Percentiles rank a stretch among this genome's conserved stretches.
Evolutionary conservation across 306 rosid species (phyloP).

Genomic region (Spatholobus suberectus): DNA sequence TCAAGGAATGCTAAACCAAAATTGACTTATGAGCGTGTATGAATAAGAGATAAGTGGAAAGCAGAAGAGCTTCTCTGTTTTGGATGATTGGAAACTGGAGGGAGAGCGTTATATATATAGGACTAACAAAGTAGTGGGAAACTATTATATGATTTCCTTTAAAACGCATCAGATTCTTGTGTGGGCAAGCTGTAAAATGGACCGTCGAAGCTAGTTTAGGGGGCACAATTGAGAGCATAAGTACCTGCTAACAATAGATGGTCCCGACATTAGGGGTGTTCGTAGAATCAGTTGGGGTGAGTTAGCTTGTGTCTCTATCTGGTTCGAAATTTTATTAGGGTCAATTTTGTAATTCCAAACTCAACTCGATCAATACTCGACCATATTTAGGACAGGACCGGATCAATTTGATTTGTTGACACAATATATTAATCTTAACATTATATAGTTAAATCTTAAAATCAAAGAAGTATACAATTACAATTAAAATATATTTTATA

Average conservation of each 20-base stretch:
- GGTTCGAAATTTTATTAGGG: too few relatives aligned
- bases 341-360: too few relatives aligned
- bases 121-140: conserved; percentile 17
- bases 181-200: conserved; percentile 36
- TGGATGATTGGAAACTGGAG: background rate
- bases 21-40: background rate
- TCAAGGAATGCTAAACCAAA: conserved; percentile 22
- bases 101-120: background rate
- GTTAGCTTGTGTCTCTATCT: too few relatives aligned
- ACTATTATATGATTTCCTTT: background rate
- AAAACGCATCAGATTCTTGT: conserved; percentile 24
- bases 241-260: background rate
- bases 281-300: too few relatives aligned
- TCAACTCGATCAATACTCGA: too few relatives aligned
- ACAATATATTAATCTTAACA: too few relatives aligned
- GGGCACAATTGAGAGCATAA: background rate
- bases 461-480: too few relatives aligned
- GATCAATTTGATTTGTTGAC: too few relatives aligned
- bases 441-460: too few relatives aligned
- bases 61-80: background rate
- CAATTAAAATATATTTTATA: too few relatives aligned
- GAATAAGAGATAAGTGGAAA: background rate
- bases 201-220: conserved; percentile 21
- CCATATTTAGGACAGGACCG: too few relatives aligned
- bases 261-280: too few relatives aligned